These are phyloP conservation scores for Sporisorium exsertum DNA, from an alignment of 1,284 basidiomycete genomes.

Conservation along the genomic window DNA sequence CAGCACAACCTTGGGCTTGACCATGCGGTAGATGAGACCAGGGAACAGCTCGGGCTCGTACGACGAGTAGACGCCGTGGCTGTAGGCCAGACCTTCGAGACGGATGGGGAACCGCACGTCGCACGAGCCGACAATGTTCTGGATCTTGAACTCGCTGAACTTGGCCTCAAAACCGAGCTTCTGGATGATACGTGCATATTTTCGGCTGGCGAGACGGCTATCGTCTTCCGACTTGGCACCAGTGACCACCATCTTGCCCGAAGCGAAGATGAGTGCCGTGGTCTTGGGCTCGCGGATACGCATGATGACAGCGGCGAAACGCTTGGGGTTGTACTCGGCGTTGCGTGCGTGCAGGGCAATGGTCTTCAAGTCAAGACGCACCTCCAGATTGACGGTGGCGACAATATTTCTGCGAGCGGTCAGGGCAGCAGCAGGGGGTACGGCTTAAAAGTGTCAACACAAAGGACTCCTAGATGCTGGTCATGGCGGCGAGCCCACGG, in stretches of 20 bases:
- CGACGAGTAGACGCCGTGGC: slow-evolving; percentile 96
- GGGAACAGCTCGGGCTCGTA: slow-evolving; percentile 99
- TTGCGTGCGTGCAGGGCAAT: slow-evolving; percentile 98
- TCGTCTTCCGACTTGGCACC: slow-evolving; percentile 99
- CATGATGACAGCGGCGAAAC: slow-evolving; percentile 99
- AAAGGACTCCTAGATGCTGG: background rate
- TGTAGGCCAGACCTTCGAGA: slow-evolving; percentile 95
- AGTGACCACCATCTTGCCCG: slow-evolving; percentile 99
- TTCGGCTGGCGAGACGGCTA: slow-evolving; percentile 93
- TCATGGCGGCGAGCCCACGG: background rate
- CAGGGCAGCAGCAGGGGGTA: slow-evolving; percentile 5
- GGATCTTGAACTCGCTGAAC: slow-evolving; percentile 99
- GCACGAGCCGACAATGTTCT: slow-evolving; percentile 96
- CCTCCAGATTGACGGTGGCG: slow-evolving; percentile 98
- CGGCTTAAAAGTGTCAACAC: slow-evolving; percentile 25
- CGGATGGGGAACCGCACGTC: slow-evolving; percentile 99
- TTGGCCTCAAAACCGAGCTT: slow-evolving; percentile 99
- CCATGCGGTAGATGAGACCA: slow-evolving; percentile 99
- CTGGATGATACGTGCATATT: slow-evolving; percentile 99
- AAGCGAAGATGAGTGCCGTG: slow-evolving; percentile 98
- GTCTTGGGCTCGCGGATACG: slow-evolving; percentile 99
- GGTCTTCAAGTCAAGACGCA: slow-evolving; percentile 95
- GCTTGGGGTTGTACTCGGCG: slow-evolving; percentile 99
- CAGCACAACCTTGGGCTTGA: slow-evolving; percentile 98
- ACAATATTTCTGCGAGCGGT: slow-evolving; percentile 83